A percentile compares a stretch with the other conserved stretches of the same genome.
Evolutionary conservation across 2,329 filamentous ascomycete genomes (phyloP).

Genomic region (Amauroascus niger): DNA sequence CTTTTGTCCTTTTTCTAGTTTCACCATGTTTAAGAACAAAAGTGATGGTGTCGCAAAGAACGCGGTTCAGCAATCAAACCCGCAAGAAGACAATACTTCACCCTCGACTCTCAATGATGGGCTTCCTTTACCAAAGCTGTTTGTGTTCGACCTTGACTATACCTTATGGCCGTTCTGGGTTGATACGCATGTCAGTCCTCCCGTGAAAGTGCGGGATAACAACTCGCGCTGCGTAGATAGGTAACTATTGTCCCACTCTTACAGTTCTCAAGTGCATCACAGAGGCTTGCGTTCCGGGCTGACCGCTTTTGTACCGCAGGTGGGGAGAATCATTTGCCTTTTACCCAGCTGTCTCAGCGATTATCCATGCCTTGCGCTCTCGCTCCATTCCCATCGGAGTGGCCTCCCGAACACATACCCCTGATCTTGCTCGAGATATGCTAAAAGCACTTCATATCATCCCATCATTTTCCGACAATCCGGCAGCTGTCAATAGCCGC

Average conservation of each 20-base stretch:
- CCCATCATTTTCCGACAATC: constrained; percentile 34
- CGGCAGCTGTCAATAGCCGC: constrained; percentile 34
- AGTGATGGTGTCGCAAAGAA: constrained; percentile 11
- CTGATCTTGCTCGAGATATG: constrained; percentile 70
- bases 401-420: constrained; percentile 71
- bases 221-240: constrained; percentile 38
- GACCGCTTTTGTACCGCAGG: constrained; percentile 20
- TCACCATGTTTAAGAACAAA: constrained; percentile 12
- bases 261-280: constrained; percentile 1
- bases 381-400: constrained; percentile 54
- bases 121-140: constrained; percentile 65
- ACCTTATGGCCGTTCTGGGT: constrained; percentile 99
- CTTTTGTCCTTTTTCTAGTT: background rate
- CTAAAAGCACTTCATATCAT: constrained; percentile 61
- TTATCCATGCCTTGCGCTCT: constrained; percentile 53
- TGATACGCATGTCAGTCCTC: constrained; percentile 77
- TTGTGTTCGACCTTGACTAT: constrained; percentile 95
- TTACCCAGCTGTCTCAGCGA: constrained; percentile 58
- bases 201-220: constrained; percentile 54
- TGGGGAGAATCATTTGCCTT: constrained; percentile 60
- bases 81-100: constrained; percentile 22
- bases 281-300: background rate
- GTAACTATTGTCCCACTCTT: no score
- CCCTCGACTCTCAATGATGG: constrained; percentile 54
- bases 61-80: constrained; percentile 5